Base-by-base conservation (phyloP, 371 early-diverging fungal species). In the Mortierella sp. region DNA sequence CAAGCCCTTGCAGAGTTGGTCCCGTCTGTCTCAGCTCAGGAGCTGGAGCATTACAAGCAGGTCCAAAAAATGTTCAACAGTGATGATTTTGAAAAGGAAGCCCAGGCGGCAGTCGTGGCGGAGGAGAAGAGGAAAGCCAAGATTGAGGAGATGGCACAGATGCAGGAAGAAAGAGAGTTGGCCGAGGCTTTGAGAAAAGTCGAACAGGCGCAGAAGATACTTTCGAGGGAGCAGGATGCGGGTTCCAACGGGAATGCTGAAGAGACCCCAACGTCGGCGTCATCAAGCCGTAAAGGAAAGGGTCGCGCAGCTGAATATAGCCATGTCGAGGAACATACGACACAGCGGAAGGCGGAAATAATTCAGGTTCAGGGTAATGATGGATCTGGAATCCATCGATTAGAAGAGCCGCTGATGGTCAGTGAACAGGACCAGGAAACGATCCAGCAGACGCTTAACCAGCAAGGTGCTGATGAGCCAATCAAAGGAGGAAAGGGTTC, bases 1-100 rank as follows among this genome's bases (percentile, higher is more conserved):
- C 80, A 78, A 26, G 99, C 99, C 0, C 75, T 95, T 28, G 84
- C 80, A 17, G 96, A 95, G 66, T 80, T 99, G 43, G 85, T 91
- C 32, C 99, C 99, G 1, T 93, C 94, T 24, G 96, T 99, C 1
- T 90, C 93, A 2, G 88, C 90, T 5, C 87, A 88, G 12, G 99
- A 99, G 68, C 81, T 99, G n/a, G 90, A 84, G 30, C 92, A 94
- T 60, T 99, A 99, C 79, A 83, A 87, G 56, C 81, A 80, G 21
- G 86, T 98, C 1, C 90, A 94, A 63, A 85, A 85, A 58, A 84
- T 85, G 67, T 90, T 90, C 64, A 86, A 75, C 31, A 75, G 69
- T 34, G 76, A 75, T n/a, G 76, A 75, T 31, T 69, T 75, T 39
- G 64, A 59, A 5, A 68, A 60, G 57, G 60, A 72, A 8, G 64